These are phyloP conservation scores for Cryptococcus wingfieldii DNA, from an alignment of 1,284 basidiomycete genomes.

Conservation along the genomic window DNA sequence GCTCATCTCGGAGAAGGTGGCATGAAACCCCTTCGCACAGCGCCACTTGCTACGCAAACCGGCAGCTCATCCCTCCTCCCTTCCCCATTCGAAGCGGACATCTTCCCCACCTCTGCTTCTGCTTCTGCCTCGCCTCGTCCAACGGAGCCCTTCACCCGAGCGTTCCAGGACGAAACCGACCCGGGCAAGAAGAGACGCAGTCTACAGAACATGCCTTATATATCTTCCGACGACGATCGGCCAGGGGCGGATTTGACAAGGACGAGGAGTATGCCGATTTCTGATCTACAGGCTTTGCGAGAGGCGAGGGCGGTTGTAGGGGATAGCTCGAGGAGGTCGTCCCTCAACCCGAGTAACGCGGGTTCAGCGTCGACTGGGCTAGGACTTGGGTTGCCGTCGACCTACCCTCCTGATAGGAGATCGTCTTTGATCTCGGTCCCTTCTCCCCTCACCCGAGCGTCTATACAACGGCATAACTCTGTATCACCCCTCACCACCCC, in stretches of 20 bases:
- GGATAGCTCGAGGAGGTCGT: constrained; percentile 12
- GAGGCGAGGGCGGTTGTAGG: constrained; percentile 12
- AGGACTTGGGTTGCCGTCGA: constrained; percentile 2
- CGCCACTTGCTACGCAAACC: constrained; percentile 7
- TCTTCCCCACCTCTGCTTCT: constrained; percentile 4
- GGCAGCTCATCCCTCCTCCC: constrained; percentile 4
- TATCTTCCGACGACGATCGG: constrained; percentile 11
- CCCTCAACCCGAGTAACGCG: not conserved
- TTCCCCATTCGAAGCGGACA: constrained; percentile 4
- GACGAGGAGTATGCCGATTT: constrained; percentile 22
- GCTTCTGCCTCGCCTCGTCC: not conserved
- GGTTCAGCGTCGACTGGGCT: not conserved
- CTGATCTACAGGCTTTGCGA: constrained; percentile 26
- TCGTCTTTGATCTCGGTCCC: constrained; percentile 4
- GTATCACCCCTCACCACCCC: constrained; percentile 36
- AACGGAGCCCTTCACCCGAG: constrained; percentile 2
- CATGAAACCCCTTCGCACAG: constrained; percentile 10
- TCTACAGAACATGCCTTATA: constrained; percentile 34
- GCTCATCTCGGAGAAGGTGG: not conserved
- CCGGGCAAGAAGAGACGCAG: constrained; percentile 27
- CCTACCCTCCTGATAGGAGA: constrained; percentile 4
- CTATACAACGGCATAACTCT: constrained; percentile 16
- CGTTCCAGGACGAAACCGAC: constrained; percentile 1
- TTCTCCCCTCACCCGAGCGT: not conserved
- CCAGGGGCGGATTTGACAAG: constrained; percentile 10